phyloP scores from a whole-genome alignment of 768 basidiomycete genomes.

The Tylopilus vinaceipallidus region DNA sequence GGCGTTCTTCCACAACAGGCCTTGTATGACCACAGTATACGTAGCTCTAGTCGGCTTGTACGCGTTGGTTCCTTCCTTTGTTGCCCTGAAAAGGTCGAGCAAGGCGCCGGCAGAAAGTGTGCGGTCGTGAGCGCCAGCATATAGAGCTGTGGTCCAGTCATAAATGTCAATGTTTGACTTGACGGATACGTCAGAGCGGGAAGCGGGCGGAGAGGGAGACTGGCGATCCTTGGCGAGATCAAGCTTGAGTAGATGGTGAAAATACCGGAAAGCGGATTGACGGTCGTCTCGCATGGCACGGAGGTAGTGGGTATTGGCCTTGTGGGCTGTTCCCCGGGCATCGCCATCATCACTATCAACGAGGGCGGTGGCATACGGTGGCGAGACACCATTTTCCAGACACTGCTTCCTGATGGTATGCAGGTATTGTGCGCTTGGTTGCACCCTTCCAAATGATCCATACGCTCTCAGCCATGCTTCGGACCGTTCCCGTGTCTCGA shows the following conservation, averaged over 20 bases:
- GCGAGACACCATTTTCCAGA: slow-evolving; percentile 15
- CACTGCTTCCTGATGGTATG: slow-evolving; percentile 36
- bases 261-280: slow-evolving; percentile 47
- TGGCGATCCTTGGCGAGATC: slow-evolving; percentile 19
- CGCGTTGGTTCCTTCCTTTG: slow-evolving; percentile 22
- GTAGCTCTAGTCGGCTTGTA: slow-evolving; percentile 45
- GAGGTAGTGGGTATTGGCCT: slow-evolving; percentile 45
- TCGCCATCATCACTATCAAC: slow-evolving; percentile 3
- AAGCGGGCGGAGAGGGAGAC: background rate
- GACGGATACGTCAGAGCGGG: background rate
- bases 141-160: slow-evolving; percentile 46
- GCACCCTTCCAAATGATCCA: slow-evolving; percentile 29
- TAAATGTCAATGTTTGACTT: slow-evolving; percentile 40
- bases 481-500: slow-evolving; percentile 1
- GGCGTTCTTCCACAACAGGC: slow-evolving; percentile 44
- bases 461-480: slow-evolving; percentile 23
- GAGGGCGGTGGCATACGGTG: slow-evolving; percentile 28
- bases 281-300: slow-evolving; percentile 40
- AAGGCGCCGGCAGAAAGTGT: slow-evolving; percentile 33
- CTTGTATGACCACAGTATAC: slow-evolving; percentile 55
- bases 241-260: slow-evolving; percentile 36
- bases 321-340: slow-evolving; percentile 26
- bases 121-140: slow-evolving; percentile 43
- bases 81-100: slow-evolving; percentile 37
- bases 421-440: slow-evolving; percentile 40